Conservation (phyloP, 805 yeast genomes). For the Cyberlindnera veronae region DNA sequence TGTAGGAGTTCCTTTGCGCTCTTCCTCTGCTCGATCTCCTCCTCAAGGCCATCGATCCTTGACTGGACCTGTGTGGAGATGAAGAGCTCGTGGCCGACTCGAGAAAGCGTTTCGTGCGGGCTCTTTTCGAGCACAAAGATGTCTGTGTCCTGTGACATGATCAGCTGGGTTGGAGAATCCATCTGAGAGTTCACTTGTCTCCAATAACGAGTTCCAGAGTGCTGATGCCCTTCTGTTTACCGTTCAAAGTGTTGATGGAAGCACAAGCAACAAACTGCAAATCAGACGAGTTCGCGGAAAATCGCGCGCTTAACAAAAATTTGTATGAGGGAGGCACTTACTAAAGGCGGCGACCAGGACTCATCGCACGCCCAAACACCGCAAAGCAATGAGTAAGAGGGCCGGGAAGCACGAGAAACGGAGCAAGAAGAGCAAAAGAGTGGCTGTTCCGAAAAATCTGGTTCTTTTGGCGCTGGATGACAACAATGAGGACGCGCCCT, state of each 20-base stretch:
- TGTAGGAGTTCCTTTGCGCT: neutral
- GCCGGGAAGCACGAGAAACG: neutral
- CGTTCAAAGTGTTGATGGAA: no score
- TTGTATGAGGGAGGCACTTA: no score
- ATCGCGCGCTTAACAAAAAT: no score
- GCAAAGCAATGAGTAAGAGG: neutral
- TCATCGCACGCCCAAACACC: neutral
- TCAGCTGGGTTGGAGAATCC: neutral
- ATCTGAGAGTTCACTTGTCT: neutral
- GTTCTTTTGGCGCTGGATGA: slow-evolving; percentile 12
- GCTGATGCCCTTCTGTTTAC: no score
- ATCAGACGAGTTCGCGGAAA: neutral
- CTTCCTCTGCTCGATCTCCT: slow-evolving; percentile 8
- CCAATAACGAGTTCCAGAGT: no score
- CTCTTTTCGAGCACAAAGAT: neutral
- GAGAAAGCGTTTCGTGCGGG: neutral
- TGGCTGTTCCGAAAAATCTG: slow-evolving; percentile 8
- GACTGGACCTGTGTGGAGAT: slow-evolving; percentile 26
- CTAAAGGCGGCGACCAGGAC: neutral
- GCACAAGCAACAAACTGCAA: no score
- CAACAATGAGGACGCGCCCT: slow-evolving; percentile 8
- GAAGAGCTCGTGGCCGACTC: slow-evolving; percentile 10
- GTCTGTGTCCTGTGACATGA: neutral
- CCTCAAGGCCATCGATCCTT: slow-evolving; percentile 19
- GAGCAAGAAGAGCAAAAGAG: neutral